Evolutionary conservation across 176 grass and related monocot species (phyloP).

Genomic region (Rhipidocladum racemiflorum): DNA sequence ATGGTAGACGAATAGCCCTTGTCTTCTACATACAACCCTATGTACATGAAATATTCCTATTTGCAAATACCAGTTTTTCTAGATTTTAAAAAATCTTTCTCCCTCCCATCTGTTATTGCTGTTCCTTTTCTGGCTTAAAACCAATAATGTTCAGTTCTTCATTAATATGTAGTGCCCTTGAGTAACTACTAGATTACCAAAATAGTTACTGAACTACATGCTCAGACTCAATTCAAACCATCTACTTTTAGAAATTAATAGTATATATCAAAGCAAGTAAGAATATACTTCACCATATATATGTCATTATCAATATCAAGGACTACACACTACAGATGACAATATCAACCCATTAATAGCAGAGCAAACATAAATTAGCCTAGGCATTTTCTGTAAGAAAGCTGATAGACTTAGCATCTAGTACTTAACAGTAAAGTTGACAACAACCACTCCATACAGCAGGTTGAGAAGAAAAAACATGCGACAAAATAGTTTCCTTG

Average conservation of each 20-base stretch:
- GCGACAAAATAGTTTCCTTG: neutral
- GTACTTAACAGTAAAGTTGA: neutral
- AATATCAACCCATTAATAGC: neutral
- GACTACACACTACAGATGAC: neutral
- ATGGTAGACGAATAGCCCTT: neutral
- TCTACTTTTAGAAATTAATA: neutral
- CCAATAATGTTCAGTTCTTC: neutral
- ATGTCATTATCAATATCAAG: neutral
- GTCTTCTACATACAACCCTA: neutral
- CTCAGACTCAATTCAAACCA: neutral
- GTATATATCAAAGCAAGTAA: neutral
- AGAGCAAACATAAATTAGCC: neutral
- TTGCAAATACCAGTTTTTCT: neutral
- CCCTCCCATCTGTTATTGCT: neutral
- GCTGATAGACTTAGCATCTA: constrained; percentile 1
- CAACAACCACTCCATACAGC: neutral
- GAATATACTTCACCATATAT: neutral
- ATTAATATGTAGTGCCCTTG: no score
- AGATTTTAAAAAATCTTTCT: neutral
- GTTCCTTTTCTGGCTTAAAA: neutral
- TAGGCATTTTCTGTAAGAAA: neutral
- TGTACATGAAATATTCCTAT: neutral
- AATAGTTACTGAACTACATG: neutral
- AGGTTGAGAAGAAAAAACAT: neutral
- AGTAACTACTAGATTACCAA: no score